Evolutionary conservation across 768 basidiomycete species (phyloP), one percentile per base, ranked within the genome.

Genomic region (Rubroboletus satanas): DNA sequence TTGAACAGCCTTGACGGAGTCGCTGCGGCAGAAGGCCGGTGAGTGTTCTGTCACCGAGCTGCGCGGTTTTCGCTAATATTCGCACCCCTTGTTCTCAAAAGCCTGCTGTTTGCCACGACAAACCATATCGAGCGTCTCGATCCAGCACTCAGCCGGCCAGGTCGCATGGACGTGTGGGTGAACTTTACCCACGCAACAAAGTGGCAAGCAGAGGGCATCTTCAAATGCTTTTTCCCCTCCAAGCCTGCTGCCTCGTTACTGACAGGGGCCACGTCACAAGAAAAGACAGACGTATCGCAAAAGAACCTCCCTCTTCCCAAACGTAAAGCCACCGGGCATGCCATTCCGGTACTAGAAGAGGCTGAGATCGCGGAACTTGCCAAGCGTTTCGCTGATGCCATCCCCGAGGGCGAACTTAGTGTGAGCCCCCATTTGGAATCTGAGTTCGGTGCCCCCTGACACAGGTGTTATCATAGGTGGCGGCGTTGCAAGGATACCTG

Each of bases 71-170:
- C 17, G 56, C 69, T 61, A 18, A 66, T 31, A 28, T 57, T 61
- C 49, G 45, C 55, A 61, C 57, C 46, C 50, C 49, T 59, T 48
- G 51, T 53, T 54, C 32, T 45, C 63, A 86, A 26, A 26, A 66
- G 90, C 38, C 79, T 96, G 55, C 77, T 95, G 10, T 94, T 95
- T 70, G 93, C 92, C 50, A 93, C 91, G 7, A 93, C 91, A 12
- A 97, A 97, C 73, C 93, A 96, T 67, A 91, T 93, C 62, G 92
- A 96, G 66, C 86, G 91, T 44, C 80, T 97, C 33, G 93, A 97
- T 71, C 92, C 88, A 46, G 91, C 92, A 5, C 79, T 95, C 35
- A 89, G 84, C 68, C 83, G 91, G 21, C 89, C 93, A 29, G 93
- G 93, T 54, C 88, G 90, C 44, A 91, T 92, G 88, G 92, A 93